These are phyloP conservation scores for Hymenotorrendiella dingleyae DNA, from an alignment of 2,329 filamentous ascomycete genomes.

Conservation along the genomic window DNA sequence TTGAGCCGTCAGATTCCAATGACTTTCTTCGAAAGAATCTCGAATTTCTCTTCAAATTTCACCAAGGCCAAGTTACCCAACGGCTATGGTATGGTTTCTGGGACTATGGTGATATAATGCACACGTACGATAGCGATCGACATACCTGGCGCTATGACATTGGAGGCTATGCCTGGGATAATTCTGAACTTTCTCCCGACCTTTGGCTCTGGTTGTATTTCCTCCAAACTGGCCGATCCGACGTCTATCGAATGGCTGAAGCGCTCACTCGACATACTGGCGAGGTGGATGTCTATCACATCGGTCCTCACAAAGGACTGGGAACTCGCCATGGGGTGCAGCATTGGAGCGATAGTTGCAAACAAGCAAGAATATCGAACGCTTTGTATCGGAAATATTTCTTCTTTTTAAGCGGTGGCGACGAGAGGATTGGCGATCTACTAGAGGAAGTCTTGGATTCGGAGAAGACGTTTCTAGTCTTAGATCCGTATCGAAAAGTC, in stretches of 20 bases:
- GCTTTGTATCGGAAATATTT: slow-evolving; percentile 52
- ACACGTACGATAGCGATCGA: slow-evolving; percentile 53
- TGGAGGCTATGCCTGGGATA: slow-evolving; percentile 60
- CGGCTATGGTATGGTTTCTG: slow-evolving; percentile 58
- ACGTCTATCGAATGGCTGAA: slow-evolving; percentile 54
- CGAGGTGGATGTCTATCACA: slow-evolving; percentile 58
- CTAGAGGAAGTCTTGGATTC: slow-evolving; percentile 38
- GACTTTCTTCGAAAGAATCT: no score
- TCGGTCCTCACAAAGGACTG: slow-evolving; percentile 51
- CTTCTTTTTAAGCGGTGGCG: slow-evolving; percentile 32
- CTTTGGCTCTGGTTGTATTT: slow-evolving; percentile 60
- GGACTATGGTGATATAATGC: slow-evolving; percentile 57
- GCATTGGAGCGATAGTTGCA: slow-evolving; percentile 55
- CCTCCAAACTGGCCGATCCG: slow-evolving; percentile 50
- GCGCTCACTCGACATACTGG: slow-evolving; percentile 50
- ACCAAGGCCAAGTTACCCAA: slow-evolving; percentile 49
- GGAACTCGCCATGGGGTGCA: slow-evolving; percentile 59
- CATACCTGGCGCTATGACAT: slow-evolving; percentile 59
- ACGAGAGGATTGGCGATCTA: slow-evolving; percentile 22
- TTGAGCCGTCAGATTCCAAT: no score
- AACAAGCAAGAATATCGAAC: slow-evolving; percentile 56
- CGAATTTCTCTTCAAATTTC: slow-evolving; percentile 51
- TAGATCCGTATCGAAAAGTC: slow-evolving; percentile 55
- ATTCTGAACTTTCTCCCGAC: slow-evolving; percentile 57
- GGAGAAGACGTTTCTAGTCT: slow-evolving; percentile 44